These are phyloP conservation scores for Lentinula boryana DNA, from an alignment of 768 basidiomycete species.

Conservation along the genomic window DNA sequence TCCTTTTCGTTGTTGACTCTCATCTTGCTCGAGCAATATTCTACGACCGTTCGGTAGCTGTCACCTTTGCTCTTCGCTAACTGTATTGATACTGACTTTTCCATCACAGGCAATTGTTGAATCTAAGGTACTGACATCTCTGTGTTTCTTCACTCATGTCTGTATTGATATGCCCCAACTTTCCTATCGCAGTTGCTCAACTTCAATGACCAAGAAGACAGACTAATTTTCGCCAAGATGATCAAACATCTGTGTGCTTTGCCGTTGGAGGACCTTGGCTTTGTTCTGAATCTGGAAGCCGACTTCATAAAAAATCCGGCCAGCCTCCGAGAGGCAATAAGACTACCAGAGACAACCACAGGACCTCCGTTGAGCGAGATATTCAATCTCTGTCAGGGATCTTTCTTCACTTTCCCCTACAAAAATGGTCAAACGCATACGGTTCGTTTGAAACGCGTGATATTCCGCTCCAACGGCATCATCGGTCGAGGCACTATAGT, in stretches of 20 bases:
- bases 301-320: neutral
- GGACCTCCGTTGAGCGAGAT: no score
- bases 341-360: no score
- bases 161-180: no score
- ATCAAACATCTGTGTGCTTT: neutral
- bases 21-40: neutral
- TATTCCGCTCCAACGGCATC: neutral
- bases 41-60: neutral
- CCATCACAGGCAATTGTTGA: neutral
- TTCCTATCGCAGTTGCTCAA: neutral
- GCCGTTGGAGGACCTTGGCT: neutral
- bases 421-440: neutral
- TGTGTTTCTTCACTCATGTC: no score
- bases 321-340: no score
- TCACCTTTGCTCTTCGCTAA: neutral
- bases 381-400: no score
- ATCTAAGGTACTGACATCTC: neutral
- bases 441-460: neutral
- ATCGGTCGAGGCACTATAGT: neutral
- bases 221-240: neutral
- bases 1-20: neutral
- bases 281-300: neutral
- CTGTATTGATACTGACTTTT: neutral
- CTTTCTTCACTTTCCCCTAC: no score
- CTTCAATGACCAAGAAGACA: neutral